These are phyloP conservation scores for Taiozyma sp. DNA, from an alignment of 1,139 yeast species.

Conservation along the genomic window DNA sequence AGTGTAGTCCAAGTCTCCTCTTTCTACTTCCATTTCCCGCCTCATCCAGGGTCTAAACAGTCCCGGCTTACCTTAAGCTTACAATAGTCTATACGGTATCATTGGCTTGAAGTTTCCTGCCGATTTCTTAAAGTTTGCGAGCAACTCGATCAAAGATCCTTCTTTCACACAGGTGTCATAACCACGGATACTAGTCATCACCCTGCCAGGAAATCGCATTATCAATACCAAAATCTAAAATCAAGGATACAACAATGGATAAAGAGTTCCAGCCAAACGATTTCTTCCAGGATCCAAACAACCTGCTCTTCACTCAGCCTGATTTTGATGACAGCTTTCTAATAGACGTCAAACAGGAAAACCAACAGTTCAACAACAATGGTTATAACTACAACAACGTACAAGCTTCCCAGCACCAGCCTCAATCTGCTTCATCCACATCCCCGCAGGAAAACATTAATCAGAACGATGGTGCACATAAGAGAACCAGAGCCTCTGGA, in stretches of 20 bases:
- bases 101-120: not conserved
- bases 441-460: conserved; percentile 1
- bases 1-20: not conserved
- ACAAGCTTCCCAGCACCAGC: not conserved
- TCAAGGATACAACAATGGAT: not conserved
- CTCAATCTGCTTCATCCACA: not conserved
- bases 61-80: not conserved
- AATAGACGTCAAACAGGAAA: conserved; percentile 4
- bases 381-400: not conserved
- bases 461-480: conserved; percentile 15
- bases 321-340: conserved; percentile 12
- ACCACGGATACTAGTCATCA: not conserved
- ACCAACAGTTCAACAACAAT: not conserved
- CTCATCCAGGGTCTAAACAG: not conserved
- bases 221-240: not conserved
- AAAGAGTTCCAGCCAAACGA: conserved; percentile 3
- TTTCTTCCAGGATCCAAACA: conserved; percentile 7
- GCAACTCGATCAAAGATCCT: not conserved
- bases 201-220: not conserved
- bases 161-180: not conserved
- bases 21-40: not conserved
- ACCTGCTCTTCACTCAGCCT: conserved; percentile 10
- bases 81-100: not conserved
- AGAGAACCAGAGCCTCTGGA: conserved; percentile 71
- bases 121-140: not conserved